Percentiles rank a stretch among this genome's conserved stretches.
phyloP scores from a whole-genome alignment of 176 grass and related monocot species.

The Carex cristatella region DNA sequence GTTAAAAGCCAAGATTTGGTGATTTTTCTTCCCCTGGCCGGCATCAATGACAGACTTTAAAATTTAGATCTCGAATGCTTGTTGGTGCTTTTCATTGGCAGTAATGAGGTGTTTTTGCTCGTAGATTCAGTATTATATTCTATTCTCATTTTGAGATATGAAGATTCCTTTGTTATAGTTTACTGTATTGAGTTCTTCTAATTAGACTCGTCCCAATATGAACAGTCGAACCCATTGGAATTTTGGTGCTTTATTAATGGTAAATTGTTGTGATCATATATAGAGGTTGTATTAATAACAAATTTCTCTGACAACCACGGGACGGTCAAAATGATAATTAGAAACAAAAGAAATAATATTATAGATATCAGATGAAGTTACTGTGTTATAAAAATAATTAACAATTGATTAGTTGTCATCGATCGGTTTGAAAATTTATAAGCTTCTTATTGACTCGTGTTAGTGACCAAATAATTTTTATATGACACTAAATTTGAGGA shows the following conservation, averaged over 20 bases:
- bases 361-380: too few relatives aligned
- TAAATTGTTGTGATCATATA: conserved; percentile 22
- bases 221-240: conserved; percentile 18
- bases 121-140: conserved; percentile 7
- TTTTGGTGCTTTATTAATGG: conserved; percentile 16
- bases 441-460: too few relatives aligned
- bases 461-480: too few relatives aligned
- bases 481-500: too few relatives aligned
- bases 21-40: conserved; percentile 20
- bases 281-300: not conserved
- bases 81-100: not conserved
- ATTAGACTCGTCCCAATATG: not conserved
- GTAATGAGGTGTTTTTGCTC: conserved; percentile 8
- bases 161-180: conserved; percentile 17
- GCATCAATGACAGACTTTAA: not conserved
- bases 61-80: conserved; percentile 11
- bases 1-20: conserved; percentile 89
- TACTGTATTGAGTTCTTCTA: conserved; percentile 12
- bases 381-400: too few relatives aligned
- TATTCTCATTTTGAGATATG: conserved; percentile 7
- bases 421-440: too few relatives aligned
- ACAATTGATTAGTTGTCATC: too few relatives aligned
- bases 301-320: not conserved
- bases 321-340: not conserved
- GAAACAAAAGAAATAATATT: not conserved